Conservation (phyloP, 2,329 filamentous ascomycete genomes). For the Microdochium trichocladiopsis region DNA sequence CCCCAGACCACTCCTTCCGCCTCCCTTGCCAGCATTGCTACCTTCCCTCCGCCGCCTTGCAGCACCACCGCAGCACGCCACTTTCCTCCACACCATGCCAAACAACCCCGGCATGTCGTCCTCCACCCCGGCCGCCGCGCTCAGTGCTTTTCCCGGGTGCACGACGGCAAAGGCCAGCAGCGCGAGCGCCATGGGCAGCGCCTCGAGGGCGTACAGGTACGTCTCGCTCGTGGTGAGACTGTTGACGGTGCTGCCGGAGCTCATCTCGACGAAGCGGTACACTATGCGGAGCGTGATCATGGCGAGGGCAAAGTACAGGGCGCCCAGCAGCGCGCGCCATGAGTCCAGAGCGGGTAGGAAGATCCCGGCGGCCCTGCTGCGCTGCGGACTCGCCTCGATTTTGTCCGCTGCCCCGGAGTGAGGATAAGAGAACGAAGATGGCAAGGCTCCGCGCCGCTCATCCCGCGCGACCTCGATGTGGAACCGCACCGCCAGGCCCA, state of each 20-base stretch:
- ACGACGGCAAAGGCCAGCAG: conserved; percentile 24
- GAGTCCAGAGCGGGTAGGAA: too few species aligned
- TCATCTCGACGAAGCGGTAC: conserved; percentile 46
- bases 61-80: background rate
- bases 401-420: background rate
- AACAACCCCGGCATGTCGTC: conserved; percentile 17
- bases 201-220: conserved; percentile 26
- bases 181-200: conserved; percentile 28
- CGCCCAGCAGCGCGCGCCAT: conserved; percentile 17
- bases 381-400: too few species aligned
- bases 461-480: conserved; percentile 18
- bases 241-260: conserved; percentile 26
- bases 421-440: too few species aligned
- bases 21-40: background rate
- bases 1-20: too few species aligned
- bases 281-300: conserved; percentile 40
- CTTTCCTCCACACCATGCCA: background rate
- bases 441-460: conserved; percentile 5
- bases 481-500: conserved; percentile 29
- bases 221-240: conserved; percentile 15
- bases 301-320: conserved; percentile 24
- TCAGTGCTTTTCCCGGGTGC: conserved; percentile 21
- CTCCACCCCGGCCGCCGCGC: conserved; percentile 13
- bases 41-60: background rate
- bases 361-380: too few species aligned